phyloP scores from a whole-genome alignment of 371 early-diverging fungal species.

The Zychaea mexicana region DNA sequence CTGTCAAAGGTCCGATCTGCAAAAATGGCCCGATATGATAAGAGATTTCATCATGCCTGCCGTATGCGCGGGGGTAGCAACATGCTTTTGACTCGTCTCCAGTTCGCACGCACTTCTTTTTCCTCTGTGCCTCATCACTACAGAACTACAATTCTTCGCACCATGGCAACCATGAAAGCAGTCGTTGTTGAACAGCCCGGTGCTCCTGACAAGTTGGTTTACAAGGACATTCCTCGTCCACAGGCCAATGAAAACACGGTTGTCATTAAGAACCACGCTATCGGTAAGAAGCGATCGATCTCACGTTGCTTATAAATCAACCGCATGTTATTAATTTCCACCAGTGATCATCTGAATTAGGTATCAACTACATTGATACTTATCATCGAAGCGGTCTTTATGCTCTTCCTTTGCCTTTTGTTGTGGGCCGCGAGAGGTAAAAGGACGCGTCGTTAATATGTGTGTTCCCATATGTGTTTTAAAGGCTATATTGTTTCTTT shows the following conservation, averaged over 20 bases:
- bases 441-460: too few species aligned
- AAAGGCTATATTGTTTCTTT: too few species aligned
- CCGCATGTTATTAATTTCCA: background rate
- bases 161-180: conserved; percentile 70
- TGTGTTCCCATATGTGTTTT: too few species aligned
- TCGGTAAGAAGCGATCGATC: conserved; percentile 42
- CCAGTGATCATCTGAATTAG: conserved; percentile 2
- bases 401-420: conserved; percentile 66
- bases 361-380: conserved; percentile 94
- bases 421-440: conserved; percentile 80
- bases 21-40: too few species aligned
- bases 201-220: conserved; percentile 71
- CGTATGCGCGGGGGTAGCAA: too few species aligned
- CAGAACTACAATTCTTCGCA: background rate
- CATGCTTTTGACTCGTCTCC: background rate
- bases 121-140: background rate
- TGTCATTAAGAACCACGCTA: conserved; percentile 77
- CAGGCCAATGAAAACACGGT: conserved; percentile 56
- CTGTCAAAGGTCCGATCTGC: too few species aligned
- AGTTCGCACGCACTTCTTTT: background rate
- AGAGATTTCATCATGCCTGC: too few species aligned
- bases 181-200: conserved; percentile 72
- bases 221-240: conserved; percentile 53
- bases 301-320: too few species aligned
- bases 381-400: conserved; percentile 91